These are phyloP conservation scores for Microglena sp. DNA, from an alignment of 139 green algal genomes.

Conservation along the genomic window DNA sequence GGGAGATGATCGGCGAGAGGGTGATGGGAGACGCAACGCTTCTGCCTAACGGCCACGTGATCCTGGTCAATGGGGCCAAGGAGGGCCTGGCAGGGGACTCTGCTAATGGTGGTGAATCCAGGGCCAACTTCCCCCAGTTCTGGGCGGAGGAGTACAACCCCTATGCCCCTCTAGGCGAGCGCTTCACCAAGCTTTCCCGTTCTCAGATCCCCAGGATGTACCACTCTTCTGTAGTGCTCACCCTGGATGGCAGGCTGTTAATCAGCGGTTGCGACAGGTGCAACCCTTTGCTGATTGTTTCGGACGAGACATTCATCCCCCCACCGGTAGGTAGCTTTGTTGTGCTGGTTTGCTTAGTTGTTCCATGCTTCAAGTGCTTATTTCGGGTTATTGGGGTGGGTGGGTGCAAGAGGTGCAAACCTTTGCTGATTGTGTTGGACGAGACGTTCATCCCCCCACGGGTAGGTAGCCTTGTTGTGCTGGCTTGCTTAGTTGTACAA, in stretches of 20 bases:
- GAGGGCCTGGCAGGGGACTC: slow-evolving; percentile 20
- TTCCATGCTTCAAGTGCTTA: slow-evolving; percentile 11
- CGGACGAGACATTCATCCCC: no score
- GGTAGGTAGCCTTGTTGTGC: no score
- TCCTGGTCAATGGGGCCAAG: slow-evolving; percentile 19
- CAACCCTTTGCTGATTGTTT: no score
- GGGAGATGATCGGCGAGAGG: slow-evolving; percentile 13
- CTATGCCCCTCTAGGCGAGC: background rate
- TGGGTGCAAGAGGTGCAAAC: no score
- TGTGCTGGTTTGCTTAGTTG: no score
- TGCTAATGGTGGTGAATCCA: slow-evolving; percentile 2
- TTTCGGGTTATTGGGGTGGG: background rate
- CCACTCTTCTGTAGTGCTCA: slow-evolving; percentile 26
- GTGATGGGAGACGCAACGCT: slow-evolving; percentile 22
- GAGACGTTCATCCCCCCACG: no score
- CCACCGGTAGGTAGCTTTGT: no score
- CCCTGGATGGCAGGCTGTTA: slow-evolving; percentile 25
- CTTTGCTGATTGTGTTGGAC: background rate
- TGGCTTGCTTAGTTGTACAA: no score
- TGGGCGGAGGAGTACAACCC: slow-evolving; percentile 23
- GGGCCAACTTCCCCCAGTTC: slow-evolving; percentile 21
- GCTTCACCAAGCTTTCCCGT: slow-evolving; percentile 4
- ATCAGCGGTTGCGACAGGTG: slow-evolving; percentile 28
- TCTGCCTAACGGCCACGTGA: slow-evolving; percentile 30
- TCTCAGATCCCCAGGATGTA: slow-evolving; percentile 11